Evolutionary conservation across 148 eudicot species (phyloP).

Genomic region (Fallopia convolvulus): DNA sequence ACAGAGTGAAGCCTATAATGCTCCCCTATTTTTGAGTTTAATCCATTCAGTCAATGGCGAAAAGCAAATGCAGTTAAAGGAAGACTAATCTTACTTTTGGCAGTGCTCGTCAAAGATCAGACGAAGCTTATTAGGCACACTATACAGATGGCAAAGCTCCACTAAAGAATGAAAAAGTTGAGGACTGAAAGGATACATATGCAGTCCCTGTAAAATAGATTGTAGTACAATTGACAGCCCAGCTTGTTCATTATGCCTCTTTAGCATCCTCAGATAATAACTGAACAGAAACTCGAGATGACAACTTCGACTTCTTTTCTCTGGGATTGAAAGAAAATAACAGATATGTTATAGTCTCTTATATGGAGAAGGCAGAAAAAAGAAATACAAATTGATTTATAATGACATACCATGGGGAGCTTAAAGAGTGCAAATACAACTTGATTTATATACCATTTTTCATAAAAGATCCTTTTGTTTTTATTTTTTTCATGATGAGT

Average conservation of each 20-base stretch:
- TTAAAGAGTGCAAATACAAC: not conserved
- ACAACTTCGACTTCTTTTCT: conserved; percentile 56
- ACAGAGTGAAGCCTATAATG: not conserved
- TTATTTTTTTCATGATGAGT: not conserved
- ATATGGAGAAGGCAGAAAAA: not conserved
- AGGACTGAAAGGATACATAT: conserved; percentile 62
- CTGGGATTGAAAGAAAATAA: conserved; percentile 29
- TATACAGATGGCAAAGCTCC: conserved; percentile 50
- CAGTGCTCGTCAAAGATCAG: conserved; percentile 59
- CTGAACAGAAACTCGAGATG: conserved; percentile 64
- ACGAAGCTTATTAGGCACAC: conserved; percentile 68
- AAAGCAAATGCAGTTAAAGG: not conserved
- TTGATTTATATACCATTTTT: not conserved
- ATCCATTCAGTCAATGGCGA: not conserved
- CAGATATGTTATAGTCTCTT: not conserved
- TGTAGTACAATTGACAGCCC: conserved; percentile 49
- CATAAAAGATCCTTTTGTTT: not conserved
- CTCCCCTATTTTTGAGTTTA: not conserved
- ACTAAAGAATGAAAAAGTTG: conserved; percentile 52
- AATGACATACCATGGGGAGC: not conserved
- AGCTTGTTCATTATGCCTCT: conserved; percentile 46
- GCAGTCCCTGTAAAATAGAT: conserved; percentile 59
- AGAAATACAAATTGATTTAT: not conserved
- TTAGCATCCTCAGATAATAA: conserved; percentile 58
- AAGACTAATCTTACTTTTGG: conserved; percentile 46